These are phyloP conservation scores for Bolboschoenoplectus hybrid DNA, from an alignment of 202 grass and related monocot genomes.

Conservation along the genomic window DNA sequence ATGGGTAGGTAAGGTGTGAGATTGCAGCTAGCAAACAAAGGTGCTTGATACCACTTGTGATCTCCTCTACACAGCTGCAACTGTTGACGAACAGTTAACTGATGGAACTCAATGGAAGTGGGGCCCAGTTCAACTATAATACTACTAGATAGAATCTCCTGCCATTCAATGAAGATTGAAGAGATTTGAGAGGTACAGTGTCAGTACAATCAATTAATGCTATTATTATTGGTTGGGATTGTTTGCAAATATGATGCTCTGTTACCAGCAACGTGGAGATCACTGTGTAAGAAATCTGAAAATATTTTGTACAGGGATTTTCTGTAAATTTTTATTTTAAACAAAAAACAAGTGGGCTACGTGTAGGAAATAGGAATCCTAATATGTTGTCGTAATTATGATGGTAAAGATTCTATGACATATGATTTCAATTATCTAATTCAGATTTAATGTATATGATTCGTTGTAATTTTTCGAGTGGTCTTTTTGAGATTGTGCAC, in stretches of 20 bases:
- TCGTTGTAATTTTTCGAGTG: no score
- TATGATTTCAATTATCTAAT: no score
- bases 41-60: slow-evolving; percentile 17
- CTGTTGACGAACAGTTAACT: slow-evolving; percentile 33
- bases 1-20: neutral
- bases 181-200: slow-evolving; percentile 17
- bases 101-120: slow-evolving; percentile 33
- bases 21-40: slow-evolving; percentile 38
- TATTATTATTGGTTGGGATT: slow-evolving; percentile 9
- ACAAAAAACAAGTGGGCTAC: neutral
- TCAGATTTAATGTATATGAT: no score
- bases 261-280: neutral
- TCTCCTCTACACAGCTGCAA: slow-evolving; percentile 26
- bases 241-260: neutral
- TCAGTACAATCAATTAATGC: slow-evolving; percentile 19
- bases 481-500: no score
- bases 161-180: slow-evolving; percentile 24
- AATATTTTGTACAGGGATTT: neutral
- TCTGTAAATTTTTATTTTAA: neutral
- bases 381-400: no score
- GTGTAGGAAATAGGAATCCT: neutral
- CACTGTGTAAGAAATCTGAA: neutral
- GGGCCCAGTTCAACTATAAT: slow-evolving; percentile 25
- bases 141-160: slow-evolving; percentile 7
- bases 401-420: no score